Percentiles rank a stretch among this genome's conserved stretches.
phyloP scores from a whole-genome alignment of 1,284 basidiomycete species.

The Cerrena zonata region DNA sequence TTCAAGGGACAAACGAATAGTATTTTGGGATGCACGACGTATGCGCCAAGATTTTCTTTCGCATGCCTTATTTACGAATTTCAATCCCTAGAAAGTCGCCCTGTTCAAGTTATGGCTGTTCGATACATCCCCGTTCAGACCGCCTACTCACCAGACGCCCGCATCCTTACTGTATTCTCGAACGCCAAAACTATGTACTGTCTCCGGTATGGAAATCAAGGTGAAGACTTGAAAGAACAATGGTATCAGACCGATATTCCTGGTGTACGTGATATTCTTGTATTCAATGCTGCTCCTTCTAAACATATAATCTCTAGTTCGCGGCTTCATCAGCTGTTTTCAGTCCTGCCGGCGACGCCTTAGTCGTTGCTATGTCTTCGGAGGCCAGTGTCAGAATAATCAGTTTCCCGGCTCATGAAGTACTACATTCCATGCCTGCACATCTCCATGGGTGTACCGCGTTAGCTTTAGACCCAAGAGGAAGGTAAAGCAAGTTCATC shows the following conservation, averaged over 20 bases:
- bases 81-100: slow-evolving; percentile 52
- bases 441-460: slow-evolving; percentile 74
- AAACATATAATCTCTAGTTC: slow-evolving; percentile 23
- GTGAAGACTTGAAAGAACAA: slow-evolving; percentile 51
- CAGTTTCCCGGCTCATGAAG: slow-evolving; percentile 55
- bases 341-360: slow-evolving; percentile 64
- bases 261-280: slow-evolving; percentile 25
- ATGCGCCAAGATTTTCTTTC: slow-evolving; percentile 28
- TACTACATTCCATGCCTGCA: slow-evolving; percentile 56
- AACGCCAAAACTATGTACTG: slow-evolving; percentile 52
- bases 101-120: slow-evolving; percentile 51
- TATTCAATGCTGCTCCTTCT: neutral
- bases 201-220: slow-evolving; percentile 47
- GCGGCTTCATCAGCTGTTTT: slow-evolving; percentile 61
- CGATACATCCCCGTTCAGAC: slow-evolving; percentile 57
- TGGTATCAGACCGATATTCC: slow-evolving; percentile 55
- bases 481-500: slow-evolving; percentile 37
- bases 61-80: slow-evolving; percentile 1
- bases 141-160: slow-evolving; percentile 67
- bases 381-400: slow-evolving; percentile 61
- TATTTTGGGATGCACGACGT: slow-evolving; percentile 82
- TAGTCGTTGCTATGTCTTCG: slow-evolving; percentile 56
- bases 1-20: slow-evolving; percentile 63
- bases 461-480: slow-evolving; percentile 69
- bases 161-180: slow-evolving; percentile 57